Evolutionary conservation across 345 rosid species (phyloP), one percentile per base, ranked within the genome.

Genomic region (Moringa oleifera): DNA sequence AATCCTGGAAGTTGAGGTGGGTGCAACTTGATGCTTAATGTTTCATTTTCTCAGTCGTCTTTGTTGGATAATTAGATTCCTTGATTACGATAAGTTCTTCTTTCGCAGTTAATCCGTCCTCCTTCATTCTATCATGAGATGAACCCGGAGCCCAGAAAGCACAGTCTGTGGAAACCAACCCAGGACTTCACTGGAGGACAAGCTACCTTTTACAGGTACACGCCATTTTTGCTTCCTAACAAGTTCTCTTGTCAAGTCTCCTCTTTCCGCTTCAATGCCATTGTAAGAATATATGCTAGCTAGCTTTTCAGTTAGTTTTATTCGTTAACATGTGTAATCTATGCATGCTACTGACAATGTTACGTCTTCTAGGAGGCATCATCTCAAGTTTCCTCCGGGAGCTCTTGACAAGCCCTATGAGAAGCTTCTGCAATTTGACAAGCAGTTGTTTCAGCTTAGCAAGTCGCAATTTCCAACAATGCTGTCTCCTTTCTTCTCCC

Each of bases 301-400:
- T n/a, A n/a, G n/a, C n/a, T 8, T 8, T n/a, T n/a, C n/a, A n/a
- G 8, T 28, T 8, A 28, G 33, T 28, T 28, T 28, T 28, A 2
- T 2, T 28, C 33, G 8, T 3, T n/a, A n/a, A 28, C 33, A 8
- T 28, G 33, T 8, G 5, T 28, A 28, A 28, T 19, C 23, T 28
- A 49, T 46, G n/a, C n/a, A n/a, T n/a, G 11, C n/a, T 1, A 21
- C 5, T 65, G 23, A 18, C 46, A 10, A 36, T 51, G 9, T 49
- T 31, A 21, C n/a, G n/a, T 53, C 50, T 25, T 20, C 55, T 72
- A 87, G 95, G 87, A 77, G 69, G 25, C 91, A 88, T 73, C 72
- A 62, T 65, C 65, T 88, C 23, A 47, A 47, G 31, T 80, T 80
- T 69, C 68, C 75, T 3, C 63, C 80, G 19, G 86, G 83, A 51